Percentiles rank a stretch among this genome's conserved stretches.
Conservation (phyloP, 108 stramenopile genomes). For the Parietichytrium sp. region DNA sequence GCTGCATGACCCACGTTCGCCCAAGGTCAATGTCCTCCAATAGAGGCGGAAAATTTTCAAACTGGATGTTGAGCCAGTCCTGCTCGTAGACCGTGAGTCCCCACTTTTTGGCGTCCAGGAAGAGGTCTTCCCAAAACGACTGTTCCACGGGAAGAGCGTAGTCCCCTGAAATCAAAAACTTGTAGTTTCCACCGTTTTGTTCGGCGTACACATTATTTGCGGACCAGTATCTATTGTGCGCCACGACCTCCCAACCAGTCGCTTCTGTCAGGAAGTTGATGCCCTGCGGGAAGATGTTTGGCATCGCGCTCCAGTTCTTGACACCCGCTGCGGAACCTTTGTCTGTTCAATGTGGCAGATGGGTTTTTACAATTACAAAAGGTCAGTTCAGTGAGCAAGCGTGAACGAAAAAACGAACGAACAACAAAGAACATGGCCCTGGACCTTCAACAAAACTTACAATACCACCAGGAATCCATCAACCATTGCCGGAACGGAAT, state of each 20-base stretch:
- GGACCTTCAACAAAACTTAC: no score
- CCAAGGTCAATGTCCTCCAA: constrained; percentile 33
- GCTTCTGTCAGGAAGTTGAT: neutral
- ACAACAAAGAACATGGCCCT: no score
- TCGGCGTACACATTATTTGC: constrained; percentile 45
- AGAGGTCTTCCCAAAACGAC: constrained; percentile 53
- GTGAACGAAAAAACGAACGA: no score
- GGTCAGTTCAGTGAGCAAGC: no score
- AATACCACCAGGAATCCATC: constrained; percentile 58
- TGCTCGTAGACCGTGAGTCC: constrained; percentile 61
- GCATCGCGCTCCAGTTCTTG: constrained; percentile 49
- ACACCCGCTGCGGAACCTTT: constrained; percentile 46
- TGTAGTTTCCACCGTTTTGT: constrained; percentile 44
- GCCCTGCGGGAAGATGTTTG: constrained; percentile 54
- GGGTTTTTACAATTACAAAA: no score
- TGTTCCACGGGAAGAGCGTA: constrained; percentile 43
- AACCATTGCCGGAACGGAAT: constrained; percentile 49
- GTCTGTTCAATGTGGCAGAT: no score
- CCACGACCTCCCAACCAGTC: constrained; percentile 35
- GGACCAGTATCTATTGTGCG: constrained; percentile 59
- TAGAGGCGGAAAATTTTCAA: constrained; percentile 36
- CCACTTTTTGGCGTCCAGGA: constrained; percentile 45
- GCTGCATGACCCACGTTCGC: constrained; percentile 46
- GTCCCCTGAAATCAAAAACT: constrained; percentile 39
- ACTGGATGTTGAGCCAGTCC: constrained; percentile 59